Evolutionary conservation across 2,329 filamentous ascomycete genomes (phyloP).

Genomic region (Trichoderma oligosporum): DNA sequence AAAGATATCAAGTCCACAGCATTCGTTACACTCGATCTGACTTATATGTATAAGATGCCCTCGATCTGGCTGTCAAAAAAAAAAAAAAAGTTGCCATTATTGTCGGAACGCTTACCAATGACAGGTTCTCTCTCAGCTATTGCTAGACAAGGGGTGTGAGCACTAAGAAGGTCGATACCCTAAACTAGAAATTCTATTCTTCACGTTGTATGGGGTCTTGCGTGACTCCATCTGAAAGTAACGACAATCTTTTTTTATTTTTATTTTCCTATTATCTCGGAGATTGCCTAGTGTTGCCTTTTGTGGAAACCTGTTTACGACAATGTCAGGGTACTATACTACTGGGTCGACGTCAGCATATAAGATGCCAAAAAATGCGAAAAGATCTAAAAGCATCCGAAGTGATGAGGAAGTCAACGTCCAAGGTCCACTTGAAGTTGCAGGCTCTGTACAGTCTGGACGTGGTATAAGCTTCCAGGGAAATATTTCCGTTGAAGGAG

Average conservation of each 20-base stretch:
- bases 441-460: conserved; percentile 45
- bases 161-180: conserved; percentile 6
- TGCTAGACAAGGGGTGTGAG: conserved; percentile 10
- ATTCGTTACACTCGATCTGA: conserved; percentile 6
- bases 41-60: conserved; percentile 16
- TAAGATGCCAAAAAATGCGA: conserved; percentile 25
- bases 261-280: neutral
- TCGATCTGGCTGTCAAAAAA: neutral
- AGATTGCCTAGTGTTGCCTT: neutral
- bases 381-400: conserved; percentile 39
- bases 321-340: conserved; percentile 30
- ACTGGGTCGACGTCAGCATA: conserved; percentile 26
- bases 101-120: conserved; percentile 2
- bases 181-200: neutral
- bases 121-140: conserved; percentile 1
- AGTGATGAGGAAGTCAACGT: conserved; percentile 41
- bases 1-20: neutral
- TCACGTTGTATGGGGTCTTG: neutral
- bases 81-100: neutral
- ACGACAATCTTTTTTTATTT: no score
- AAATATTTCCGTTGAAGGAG: conserved; percentile 42
- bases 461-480: conserved; percentile 43
- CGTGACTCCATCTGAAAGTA: neutral
- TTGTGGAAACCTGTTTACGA: neutral
- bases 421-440: conserved; percentile 45